Evolutionary conservation across 352 stramenopile genomes (phyloP).

Genomic region (Phytophthora nicotianae): DNA sequence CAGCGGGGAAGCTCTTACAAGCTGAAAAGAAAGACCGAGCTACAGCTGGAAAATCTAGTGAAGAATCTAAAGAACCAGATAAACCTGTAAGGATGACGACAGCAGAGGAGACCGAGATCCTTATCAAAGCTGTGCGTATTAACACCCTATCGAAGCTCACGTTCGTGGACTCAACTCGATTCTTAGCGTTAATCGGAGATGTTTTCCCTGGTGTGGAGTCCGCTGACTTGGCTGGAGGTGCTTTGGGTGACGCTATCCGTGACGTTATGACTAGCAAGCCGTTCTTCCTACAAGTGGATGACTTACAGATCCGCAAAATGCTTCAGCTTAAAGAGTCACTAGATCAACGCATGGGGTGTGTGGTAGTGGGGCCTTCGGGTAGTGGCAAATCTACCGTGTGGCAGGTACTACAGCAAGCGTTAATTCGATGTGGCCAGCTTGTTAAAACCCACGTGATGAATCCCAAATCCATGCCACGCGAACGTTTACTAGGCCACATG

Average conservation of each 20-base stretch:
- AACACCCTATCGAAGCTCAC: conserved; percentile 97
- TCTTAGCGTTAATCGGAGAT: conserved; percentile 93
- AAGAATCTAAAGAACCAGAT: conserved; percentile 23
- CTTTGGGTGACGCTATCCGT: conserved; percentile 84
- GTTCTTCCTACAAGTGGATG: conserved; percentile 89
- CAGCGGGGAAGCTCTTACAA: conserved; percentile 91
- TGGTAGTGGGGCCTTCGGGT: conserved; percentile 93
- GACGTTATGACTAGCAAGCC: conserved; percentile 91
- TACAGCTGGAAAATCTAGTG: conserved; percentile 18
- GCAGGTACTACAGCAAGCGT: conserved; percentile 90
- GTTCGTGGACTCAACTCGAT: conserved; percentile 89
- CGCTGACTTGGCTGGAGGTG: conserved; percentile 80
- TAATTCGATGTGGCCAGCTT: conserved; percentile 81
- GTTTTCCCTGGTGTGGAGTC: conserved; percentile 92
- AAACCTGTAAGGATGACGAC: conserved; percentile 52
- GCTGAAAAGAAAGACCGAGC: conserved; percentile 72
- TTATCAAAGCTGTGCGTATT: conserved; percentile 96
- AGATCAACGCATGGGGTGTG: conserved; percentile 95
- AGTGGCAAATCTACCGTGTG: conserved; percentile 96
- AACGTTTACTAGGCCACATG: conserved; percentile 93
- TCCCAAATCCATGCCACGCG: conserved; percentile 94
- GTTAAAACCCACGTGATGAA: conserved; percentile 97
- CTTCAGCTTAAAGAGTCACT: conserved; percentile 95
- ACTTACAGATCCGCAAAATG: conserved; percentile 95
- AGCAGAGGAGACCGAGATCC: conserved; percentile 88